A percentile compares a stretch with the other conserved stretches of the same genome.
Conservation (phyloP, 73 alveolate genomes). For the Stentor roeselii region DNA sequence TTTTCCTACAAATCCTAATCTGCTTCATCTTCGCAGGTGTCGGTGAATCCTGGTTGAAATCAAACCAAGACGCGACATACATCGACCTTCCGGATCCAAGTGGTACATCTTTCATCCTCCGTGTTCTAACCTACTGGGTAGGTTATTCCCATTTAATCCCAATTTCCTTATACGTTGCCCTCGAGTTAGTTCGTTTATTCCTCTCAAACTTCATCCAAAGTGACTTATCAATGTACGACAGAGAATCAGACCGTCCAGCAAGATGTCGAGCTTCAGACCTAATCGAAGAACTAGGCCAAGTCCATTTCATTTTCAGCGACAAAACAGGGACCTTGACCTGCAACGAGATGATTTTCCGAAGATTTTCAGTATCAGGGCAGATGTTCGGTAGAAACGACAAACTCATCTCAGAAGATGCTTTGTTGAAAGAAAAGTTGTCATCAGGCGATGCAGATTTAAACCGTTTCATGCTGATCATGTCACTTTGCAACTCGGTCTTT, state of each 20-base stretch:
- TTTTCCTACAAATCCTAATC: conserved; percentile 33
- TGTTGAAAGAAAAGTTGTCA: neutral
- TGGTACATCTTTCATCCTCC: neutral
- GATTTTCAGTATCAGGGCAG: conserved; percentile 70
- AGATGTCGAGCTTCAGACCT: conserved; percentile 82
- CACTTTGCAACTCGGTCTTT: conserved; percentile 83
- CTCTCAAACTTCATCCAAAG: conserved; percentile 71
- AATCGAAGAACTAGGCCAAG: conserved; percentile 93
- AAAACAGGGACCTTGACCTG: conserved; percentile 96
- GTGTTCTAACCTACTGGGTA: neutral
- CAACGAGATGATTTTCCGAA: conserved; percentile 37
- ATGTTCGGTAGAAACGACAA: conserved; percentile 45
- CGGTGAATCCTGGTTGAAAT: conserved; percentile 38
- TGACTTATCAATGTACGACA: conserved; percentile 69
- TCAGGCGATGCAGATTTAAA: neutral
- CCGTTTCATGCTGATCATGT: conserved; percentile 56
- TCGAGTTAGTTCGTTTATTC: conserved; percentile 88
- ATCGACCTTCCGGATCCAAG: neutral
- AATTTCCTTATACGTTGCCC: conserved; percentile 90
- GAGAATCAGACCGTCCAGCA: conserved; percentile 73
- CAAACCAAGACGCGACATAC: conserved; percentile 27
- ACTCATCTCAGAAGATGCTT: neutral
- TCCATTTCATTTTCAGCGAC: conserved; percentile 85
- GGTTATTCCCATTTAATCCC: conserved; percentile 87
- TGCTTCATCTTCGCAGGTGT: conserved; percentile 35